Evolutionary conservation across 805 yeast genomes (phyloP).

Genomic region (Wickerhamomyces bisporus): DNA sequence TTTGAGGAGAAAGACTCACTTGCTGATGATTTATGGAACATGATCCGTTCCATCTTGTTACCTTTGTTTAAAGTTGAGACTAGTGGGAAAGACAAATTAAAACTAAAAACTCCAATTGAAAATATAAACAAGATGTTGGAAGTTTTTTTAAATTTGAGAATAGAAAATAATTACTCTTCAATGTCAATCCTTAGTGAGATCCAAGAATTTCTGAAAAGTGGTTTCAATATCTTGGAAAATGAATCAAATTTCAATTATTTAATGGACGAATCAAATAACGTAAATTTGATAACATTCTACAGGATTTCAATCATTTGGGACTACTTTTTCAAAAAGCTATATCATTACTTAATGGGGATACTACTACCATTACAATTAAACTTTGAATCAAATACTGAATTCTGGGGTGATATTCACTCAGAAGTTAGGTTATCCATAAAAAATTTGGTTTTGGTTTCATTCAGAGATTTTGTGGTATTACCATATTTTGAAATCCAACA

Average conservation of each 20-base stretch:
- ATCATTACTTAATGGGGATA: slow-evolving; percentile 55
- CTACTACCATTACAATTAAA: slow-evolving; percentile 56
- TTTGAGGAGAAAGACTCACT: slow-evolving; percentile 33
- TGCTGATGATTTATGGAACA: slow-evolving; percentile 47
- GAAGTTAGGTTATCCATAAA: slow-evolving; percentile 30
- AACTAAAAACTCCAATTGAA: slow-evolving; percentile 47
- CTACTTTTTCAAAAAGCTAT: slow-evolving; percentile 46
- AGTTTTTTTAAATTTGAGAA: slow-evolving; percentile 33
- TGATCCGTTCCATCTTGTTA: slow-evolving; percentile 35
- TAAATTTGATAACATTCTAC: slow-evolving; percentile 12
- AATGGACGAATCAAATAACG: slow-evolving; percentile 11
- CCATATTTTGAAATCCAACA: slow-evolving; percentile 41
- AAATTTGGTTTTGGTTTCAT: slow-evolving; percentile 37
- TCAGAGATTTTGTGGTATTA: slow-evolving; percentile 48
- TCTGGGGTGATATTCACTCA: slow-evolving; percentile 24
- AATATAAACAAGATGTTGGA: slow-evolving; percentile 47
- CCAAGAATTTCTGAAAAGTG: slow-evolving; percentile 38
- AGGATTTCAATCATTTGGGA: slow-evolving; percentile 48
- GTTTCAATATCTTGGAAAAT: slow-evolving; percentile 37
- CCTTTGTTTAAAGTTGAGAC: slow-evolving; percentile 47
- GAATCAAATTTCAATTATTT: slow-evolving; percentile 28
- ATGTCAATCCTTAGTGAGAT: slow-evolving; percentile 38
- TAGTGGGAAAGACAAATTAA: slow-evolving; percentile 3
- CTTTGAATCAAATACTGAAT: slow-evolving; percentile 22
- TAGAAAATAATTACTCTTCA: slow-evolving; percentile 31